Evolutionary conservation across 106 monocot species (phyloP).

Genomic region (Vanilla planifolia): DNA sequence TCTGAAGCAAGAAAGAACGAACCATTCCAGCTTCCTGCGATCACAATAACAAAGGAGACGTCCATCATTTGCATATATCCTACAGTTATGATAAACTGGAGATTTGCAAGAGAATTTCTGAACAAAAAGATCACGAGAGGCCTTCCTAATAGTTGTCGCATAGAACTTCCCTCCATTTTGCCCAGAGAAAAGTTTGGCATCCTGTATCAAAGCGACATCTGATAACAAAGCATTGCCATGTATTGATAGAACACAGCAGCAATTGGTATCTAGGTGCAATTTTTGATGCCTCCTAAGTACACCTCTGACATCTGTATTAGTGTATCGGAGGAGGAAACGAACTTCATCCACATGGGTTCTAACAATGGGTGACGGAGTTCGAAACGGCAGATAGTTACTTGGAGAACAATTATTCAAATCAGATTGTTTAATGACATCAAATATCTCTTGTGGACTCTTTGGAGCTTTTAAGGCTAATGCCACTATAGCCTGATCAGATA

Average conservation of each 20-base stretch:
- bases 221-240: slow-evolving; percentile 78
- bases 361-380: slow-evolving; percentile 57
- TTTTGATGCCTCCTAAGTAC: slow-evolving; percentile 51
- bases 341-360: slow-evolving; percentile 59
- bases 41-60: slow-evolving; percentile 95
- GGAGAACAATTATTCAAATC: slow-evolving; percentile 26
- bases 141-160: slow-evolving; percentile 29
- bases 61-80: slow-evolving; percentile 94
- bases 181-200: slow-evolving; percentile 30
- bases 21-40: slow-evolving; percentile 92
- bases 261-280: slow-evolving; percentile 27
- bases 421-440: slow-evolving; percentile 39
- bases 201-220: slow-evolving; percentile 45
- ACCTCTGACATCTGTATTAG: slow-evolving; percentile 32
- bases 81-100: slow-evolving; percentile 95
- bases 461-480: slow-evolving; percentile 51
- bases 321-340: slow-evolving; percentile 46
- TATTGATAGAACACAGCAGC: slow-evolving; percentile 55
- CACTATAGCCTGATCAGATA: slow-evolving; percentile 80
- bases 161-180: slow-evolving; percentile 37
- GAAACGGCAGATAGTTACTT: slow-evolving; percentile 13
- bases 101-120: slow-evolving; percentile 95
- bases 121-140: slow-evolving; percentile 84
- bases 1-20: slow-evolving; percentile 12
- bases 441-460: slow-evolving; percentile 35